A percentile compares a stretch with the other conserved stretches of the same genome.
Conservation (phyloP, 257 asterid genomes). For the Capsicum pubescens region DNA sequence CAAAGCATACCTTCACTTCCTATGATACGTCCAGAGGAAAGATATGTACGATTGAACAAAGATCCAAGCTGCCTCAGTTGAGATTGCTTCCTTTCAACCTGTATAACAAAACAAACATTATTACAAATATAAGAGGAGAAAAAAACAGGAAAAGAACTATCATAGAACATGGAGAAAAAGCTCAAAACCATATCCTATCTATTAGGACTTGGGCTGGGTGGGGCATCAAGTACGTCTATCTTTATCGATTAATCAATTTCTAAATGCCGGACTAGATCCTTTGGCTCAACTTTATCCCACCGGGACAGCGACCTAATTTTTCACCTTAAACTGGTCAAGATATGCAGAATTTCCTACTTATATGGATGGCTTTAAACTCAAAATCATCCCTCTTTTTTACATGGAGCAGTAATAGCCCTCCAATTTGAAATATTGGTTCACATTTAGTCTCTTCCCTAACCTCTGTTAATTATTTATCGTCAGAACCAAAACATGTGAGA, state of each 20-base stretch:
- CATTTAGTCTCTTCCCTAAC: too few relatives aligned
- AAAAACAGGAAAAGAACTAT: slow-evolving; percentile 26
- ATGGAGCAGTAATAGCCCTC: too few relatives aligned
- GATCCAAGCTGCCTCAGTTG: slow-evolving; percentile 68
- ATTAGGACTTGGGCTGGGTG: not conserved
- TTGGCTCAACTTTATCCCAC: not conserved
- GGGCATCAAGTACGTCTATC: not conserved
- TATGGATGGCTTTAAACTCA: too few relatives aligned
- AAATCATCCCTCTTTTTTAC: too few relatives aligned
- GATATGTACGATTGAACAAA: slow-evolving; percentile 47
- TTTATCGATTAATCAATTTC: not conserved
- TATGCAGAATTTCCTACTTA: not conserved
- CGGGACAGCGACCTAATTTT: not conserved
- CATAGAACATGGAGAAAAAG: not conserved
- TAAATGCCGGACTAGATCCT: not conserved
- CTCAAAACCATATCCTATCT: not conserved
- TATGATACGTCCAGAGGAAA: slow-evolving; percentile 46
- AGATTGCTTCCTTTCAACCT: slow-evolving; percentile 67
- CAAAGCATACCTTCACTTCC: slow-evolving; percentile 52
- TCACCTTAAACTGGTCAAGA: not conserved
- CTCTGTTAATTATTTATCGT: too few relatives aligned
- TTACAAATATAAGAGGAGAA: slow-evolving; percentile 8
- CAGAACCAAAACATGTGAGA: too few relatives aligned
- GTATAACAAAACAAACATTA: not conserved
- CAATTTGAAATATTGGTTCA: too few relatives aligned